Base-by-base conservation (phyloP, 495 filamentous ascomycete species). In the Lasiosphaeriaceae sp. region DNA sequence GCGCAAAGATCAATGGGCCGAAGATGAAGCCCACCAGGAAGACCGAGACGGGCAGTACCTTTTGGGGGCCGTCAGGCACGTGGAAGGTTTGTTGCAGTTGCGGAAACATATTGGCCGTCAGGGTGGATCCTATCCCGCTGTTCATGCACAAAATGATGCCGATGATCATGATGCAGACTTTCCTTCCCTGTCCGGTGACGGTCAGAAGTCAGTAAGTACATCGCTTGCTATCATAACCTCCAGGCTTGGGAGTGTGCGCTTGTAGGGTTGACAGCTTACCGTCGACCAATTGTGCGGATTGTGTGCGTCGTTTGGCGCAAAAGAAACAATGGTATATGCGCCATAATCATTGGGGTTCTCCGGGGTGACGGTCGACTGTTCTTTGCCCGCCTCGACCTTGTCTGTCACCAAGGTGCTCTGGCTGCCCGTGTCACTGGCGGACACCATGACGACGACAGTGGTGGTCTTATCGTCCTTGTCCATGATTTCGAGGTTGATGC, bases 1-100 rank as follows among this genome's bases (percentile, higher is more conserved):
- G 72, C 0, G 75, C 78, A 49, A 74, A 74, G 34, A 81, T 74
- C 22, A 82, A 58, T 0, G 79, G 69, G 0, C 81, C 87, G 14
- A 74, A 64, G 0, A 81, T 85, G 60, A 88, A 88, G 3, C 85
- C 87, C 34, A 84, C 66, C 0, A 90, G 72, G 58, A 83, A 90
- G 2, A 87, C 50, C 0, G 67, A 64, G 3, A 66, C 56, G 16
- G 69, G 67, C 2, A 72, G 59, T 19, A 65, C 54, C 5, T 59
- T 55, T 26, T 67, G 55, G 1, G 62, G 61, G 5, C 66, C 66
- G 17, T 43, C 8, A 5, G 64, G 55, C 12, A 69, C 47, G 54
- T 51, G 2, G 57, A 63, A 67, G 26, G 31, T 24, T 11, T 17
- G 4, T 6, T 52, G 43, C 1, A 69, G 56, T 16, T 47, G 34